These are phyloP conservation scores for Komagataella kurtzmanii DNA, from an alignment of 805 yeast genomes.

Conservation along the genomic window DNA sequence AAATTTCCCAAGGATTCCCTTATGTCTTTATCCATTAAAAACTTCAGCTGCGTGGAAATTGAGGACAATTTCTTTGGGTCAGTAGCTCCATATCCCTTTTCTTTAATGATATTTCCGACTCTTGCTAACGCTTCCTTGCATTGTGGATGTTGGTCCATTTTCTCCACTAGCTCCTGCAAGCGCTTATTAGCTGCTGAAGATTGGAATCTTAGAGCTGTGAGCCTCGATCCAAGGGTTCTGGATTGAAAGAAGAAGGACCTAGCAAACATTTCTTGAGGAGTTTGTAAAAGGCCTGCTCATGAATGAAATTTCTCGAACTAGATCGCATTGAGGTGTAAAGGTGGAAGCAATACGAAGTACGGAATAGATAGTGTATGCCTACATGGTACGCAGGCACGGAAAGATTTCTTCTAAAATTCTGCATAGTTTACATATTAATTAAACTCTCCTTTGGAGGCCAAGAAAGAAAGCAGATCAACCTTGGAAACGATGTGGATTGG, in stretches of 20 bases:
- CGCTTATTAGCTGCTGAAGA: conserved; percentile 4
- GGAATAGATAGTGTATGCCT: background rate
- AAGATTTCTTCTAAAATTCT: background rate
- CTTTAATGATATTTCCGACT: conserved; percentile 14
- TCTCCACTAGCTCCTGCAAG: conserved; percentile 9
- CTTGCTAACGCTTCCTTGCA: conserved; percentile 20
- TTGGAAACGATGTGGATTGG: conserved; percentile 81
- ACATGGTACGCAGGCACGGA: background rate
- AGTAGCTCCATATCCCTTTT: conserved; percentile 7
- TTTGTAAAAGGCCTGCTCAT: background rate
- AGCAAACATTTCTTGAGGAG: background rate
- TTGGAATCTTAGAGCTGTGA: conserved; percentile 2
- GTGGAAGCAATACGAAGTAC: background rate
- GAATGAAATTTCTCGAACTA: background rate
- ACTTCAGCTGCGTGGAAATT: conserved; percentile 13
- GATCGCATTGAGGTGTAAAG: background rate
- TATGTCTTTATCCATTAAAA: conserved; percentile 15
- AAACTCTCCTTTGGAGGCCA: conserved; percentile 15
- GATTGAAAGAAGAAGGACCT: background rate
- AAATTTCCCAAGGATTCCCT: conserved; percentile 10
- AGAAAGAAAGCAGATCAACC: conserved; percentile 60
- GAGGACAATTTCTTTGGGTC: conserved; percentile 5
- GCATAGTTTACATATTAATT: background rate
- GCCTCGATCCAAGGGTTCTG: background rate
- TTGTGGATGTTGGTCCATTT: conserved; percentile 18